Base-by-base conservation (phyloP, 164 flowering plant species). In the Magnolia officinalis region DNA sequence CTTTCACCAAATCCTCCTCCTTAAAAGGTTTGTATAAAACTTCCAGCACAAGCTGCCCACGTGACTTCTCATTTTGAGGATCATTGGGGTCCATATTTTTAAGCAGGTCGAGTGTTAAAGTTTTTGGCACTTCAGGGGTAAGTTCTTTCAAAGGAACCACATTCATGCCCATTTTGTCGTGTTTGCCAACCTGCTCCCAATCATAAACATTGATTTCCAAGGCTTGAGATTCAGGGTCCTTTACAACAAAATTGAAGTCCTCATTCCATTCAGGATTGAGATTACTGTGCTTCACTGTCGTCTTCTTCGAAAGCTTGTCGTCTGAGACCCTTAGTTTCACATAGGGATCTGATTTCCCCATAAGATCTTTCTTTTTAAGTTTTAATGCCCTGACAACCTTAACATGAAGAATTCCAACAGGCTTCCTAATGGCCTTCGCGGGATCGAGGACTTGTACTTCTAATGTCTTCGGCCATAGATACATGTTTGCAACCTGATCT, bases 401-500 rank as follows among this genome's bases (percentile, higher is more conserved):
- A 61, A 89, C 91, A 80, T 81, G 77, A 70, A 92, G 91, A 78
- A 90, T 87, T 19, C 95, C 97, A 63, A 92, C 95, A 18, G 97
- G 97, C 75, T 77, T 88, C 82, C 75, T 84, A 80, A 81, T 49
- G 72, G 96, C 94, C 78, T 91, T 92, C 23, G 91, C 52, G 6
- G 90, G 92, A 79, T 96, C 99, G 88, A 96, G 58, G 55, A 96
- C 86, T 76, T 70, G 90, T 26, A 96, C 90, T 85, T 90, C 91
- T 4, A 96, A 89, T 50, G 92, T 81, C 81, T 84, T 89, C 21
- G 99, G 99, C 98, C 99, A 92, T 24, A 96, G 81, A 82, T 92
- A 96, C 99, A 96, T 86, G 78, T 90, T 92, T 13, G 94, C 96
- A 83, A 94, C 98, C 83, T 96, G 99, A 80, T 90, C 93, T 78